These are phyloP conservation scores for Pythium phragmiticola DNA, from an alignment of 352 stramenopile genomes.

Conservation along the genomic window DNA sequence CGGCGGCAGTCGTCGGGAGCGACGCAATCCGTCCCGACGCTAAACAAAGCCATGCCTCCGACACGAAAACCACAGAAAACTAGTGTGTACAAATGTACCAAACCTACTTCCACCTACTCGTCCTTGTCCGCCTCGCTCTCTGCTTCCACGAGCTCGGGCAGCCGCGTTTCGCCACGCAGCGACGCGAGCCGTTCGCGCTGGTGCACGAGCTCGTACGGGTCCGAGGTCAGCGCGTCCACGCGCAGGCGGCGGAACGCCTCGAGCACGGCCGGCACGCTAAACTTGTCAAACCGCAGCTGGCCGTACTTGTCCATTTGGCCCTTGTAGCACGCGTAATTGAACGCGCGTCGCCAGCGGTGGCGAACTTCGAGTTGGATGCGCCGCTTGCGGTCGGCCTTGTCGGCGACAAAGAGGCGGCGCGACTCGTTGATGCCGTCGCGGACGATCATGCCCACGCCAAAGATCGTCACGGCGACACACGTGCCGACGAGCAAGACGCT, in stretches of 20 bases:
- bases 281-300: constrained; percentile 40
- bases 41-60: background rate
- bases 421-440: constrained; percentile 53
- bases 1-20: constrained; percentile 31
- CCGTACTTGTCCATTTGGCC: constrained; percentile 38
- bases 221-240: constrained; percentile 19
- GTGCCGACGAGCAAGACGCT: constrained; percentile 64
- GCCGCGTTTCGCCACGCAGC: constrained; percentile 10
- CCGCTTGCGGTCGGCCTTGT: constrained; percentile 40
- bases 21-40: constrained; percentile 46
- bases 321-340: constrained; percentile 62
- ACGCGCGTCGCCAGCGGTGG: constrained; percentile 48
- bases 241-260: constrained; percentile 43
- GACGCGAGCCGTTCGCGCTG: constrained; percentile 20
- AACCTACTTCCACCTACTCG: background rate
- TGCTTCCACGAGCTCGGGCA: constrained; percentile 33
- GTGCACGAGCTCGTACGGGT: constrained; percentile 2
- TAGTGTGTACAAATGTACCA: constrained; percentile 5
- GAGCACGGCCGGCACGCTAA: constrained; percentile 53
- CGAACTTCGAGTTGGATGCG: constrained; percentile 36
- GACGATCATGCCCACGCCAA: constrained; percentile 61
- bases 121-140: constrained; percentile 10
- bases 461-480: constrained; percentile 60
- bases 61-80: background rate
- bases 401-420: constrained; percentile 36